Evolutionary conservation across 495 filamentous ascomycete genomes (phyloP).

Genomic region (Lophium mytilinum): DNA sequence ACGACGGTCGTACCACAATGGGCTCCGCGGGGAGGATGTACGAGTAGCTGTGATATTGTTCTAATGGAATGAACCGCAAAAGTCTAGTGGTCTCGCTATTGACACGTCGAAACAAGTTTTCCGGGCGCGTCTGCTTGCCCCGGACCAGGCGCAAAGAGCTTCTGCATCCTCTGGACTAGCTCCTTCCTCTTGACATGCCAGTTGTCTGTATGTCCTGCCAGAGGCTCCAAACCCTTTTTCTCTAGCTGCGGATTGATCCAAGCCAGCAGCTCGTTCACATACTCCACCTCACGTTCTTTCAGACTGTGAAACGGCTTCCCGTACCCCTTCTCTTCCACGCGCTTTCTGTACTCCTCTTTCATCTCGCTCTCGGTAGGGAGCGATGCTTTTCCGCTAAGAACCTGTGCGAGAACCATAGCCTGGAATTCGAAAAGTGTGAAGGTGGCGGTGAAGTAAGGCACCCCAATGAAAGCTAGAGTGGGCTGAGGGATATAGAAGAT

Average conservation of each 20-base stretch:
- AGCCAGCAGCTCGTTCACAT: slow-evolving; percentile 45
- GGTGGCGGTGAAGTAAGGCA: slow-evolving; percentile 52
- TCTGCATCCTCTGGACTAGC: slow-evolving; percentile 4
- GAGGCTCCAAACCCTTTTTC: slow-evolving; percentile 24
- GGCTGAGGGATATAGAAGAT: slow-evolving; percentile 62
- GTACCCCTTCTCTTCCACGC: slow-evolving; percentile 38
- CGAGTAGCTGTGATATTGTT: no score
- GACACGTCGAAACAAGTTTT: no score
- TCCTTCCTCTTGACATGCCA: slow-evolving; percentile 13
- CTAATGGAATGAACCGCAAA: no score
- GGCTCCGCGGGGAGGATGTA: no score
- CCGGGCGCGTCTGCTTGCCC: no score
- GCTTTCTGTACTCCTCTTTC: slow-evolving; percentile 44
- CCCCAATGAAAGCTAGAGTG: slow-evolving; percentile 52
- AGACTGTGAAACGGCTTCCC: slow-evolving; percentile 48
- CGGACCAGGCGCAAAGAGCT: no score
- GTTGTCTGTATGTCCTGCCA: slow-evolving; percentile 39
- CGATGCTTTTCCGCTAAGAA: slow-evolving; percentile 44
- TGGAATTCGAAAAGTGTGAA: slow-evolving; percentile 63
- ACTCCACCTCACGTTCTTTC: slow-evolving; percentile 44
- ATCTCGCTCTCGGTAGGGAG: slow-evolving; percentile 44
- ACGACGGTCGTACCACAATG: no score
- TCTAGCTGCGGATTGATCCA: slow-evolving; percentile 45
- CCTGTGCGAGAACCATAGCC: slow-evolving; percentile 49
- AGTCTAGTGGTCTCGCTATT: no score